Base-by-base conservation (phyloP, 768 basidiomycete species). In the Naganishia vishniacii region DNA sequence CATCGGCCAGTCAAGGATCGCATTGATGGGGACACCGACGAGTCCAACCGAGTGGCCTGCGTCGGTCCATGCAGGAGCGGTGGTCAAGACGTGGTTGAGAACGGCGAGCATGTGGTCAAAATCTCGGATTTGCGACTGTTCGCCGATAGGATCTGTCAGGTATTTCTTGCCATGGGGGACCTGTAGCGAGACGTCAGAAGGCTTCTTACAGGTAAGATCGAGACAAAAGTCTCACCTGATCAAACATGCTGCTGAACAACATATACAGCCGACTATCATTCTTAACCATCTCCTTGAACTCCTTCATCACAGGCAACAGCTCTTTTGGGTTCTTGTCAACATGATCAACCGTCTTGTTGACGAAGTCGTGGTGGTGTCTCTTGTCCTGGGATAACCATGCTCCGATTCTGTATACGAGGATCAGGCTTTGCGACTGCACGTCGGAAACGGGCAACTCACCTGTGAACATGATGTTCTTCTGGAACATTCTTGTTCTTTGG, bases 1-100 rank as follows among this genome's bases (percentile, higher is more conserved):
- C 77, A 82, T 83, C 18, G 72, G 79, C 75, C 74, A 79, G 49
- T 81, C 78, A 58, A 82, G 74, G 53, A 83, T 69, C 3, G 80
- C 79, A 60, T 81, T 79, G 70, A 84, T 80, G 9, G 83, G 82
- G 29, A 80, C 77, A 12, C 81, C 81, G 37, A 83, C 79, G 12
- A 80, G 69, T 16, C 77, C 78, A n/a, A 68, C 71, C 34, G 62
- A 69, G 46, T 78, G 69, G 23, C 72, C 75, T 2, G 75, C 72
- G 51, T 78, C 68, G 11, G 78, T 77, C 74, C 77, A 83, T 1
- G 58, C 62, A 0, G 82, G 82, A 0, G 82, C 79, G 28, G 78
- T 75, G n/a, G 68, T 69, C 48, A 83, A 66, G 71, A 83, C 74
- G 49, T 76, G 69, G 68, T 83, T 79, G 71, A 84, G 74, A 13